A percentile compares a stretch with the other conserved stretches of the same genome.
Evolutionary conservation across 306 rosid species (phyloP).

Genomic region (Castanospermum australe): DNA sequence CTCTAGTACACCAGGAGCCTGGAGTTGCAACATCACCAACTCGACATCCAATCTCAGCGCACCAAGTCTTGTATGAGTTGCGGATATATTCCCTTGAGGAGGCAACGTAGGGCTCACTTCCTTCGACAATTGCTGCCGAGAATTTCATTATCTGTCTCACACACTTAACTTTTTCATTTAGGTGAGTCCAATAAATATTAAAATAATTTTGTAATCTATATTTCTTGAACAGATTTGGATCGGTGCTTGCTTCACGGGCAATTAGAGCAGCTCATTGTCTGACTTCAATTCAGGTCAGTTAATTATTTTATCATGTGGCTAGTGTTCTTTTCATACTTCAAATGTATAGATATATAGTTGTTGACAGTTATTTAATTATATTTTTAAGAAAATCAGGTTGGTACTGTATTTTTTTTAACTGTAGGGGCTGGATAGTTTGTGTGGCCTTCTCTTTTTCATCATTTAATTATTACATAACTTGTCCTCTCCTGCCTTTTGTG

Average conservation of each 20-base stretch:
- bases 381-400: background rate
- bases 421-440: background rate
- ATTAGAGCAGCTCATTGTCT: constrained; percentile 97
- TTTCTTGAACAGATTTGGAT: constrained; percentile 67
- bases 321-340: background rate
- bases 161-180: background rate
- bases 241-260: constrained; percentile 88
- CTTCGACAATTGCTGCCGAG: constrained; percentile 21
- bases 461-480: background rate
- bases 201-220: background rate
- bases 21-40: constrained; percentile 91
- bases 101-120: constrained; percentile 65
- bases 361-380: background rate
- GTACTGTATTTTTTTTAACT: background rate
- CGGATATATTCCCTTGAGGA: constrained; percentile 94
- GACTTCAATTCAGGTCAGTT: constrained; percentile 91
- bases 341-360: background rate
- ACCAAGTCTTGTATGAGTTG: constrained; percentile 90
- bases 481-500: background rate
- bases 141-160: constrained; percentile 1
- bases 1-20: constrained; percentile 61
- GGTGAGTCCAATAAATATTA: background rate
- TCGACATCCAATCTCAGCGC: constrained; percentile 91
- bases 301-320: constrained; percentile 15
- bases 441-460: background rate